Evolutionary conservation across 2,329 filamentous ascomycete genomes (phyloP).

Genomic region (Ophiostoma ips): DNA sequence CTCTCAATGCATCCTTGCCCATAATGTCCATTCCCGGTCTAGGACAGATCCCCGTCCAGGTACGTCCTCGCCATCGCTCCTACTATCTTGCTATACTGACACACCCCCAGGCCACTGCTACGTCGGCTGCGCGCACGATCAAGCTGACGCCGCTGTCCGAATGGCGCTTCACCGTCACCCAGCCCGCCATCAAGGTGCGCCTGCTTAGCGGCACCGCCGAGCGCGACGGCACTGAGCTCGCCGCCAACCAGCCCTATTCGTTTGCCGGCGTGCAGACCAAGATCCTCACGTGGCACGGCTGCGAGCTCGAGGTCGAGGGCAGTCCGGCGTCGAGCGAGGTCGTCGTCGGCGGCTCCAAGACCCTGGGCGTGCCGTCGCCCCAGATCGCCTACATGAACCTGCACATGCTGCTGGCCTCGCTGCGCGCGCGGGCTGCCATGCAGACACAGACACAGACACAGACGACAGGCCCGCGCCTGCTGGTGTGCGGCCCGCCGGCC

Average conservation of each 20-base stretch:
- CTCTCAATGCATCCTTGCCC: neutral
- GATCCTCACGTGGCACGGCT: conserved; percentile 86
- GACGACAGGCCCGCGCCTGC: conserved; percentile 58
- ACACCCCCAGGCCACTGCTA: conserved; percentile 16
- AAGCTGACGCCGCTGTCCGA: conserved; percentile 52
- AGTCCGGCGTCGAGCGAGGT: conserved; percentile 47
- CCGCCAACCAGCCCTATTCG: conserved; percentile 62
- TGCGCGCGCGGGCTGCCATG: conserved; percentile 50
- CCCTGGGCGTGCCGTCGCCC: conserved; percentile 36
- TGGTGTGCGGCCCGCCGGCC: conserved; percentile 66
- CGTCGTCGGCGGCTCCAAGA: conserved; percentile 28
- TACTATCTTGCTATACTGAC: neutral
- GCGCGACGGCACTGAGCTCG: conserved; percentile 89
- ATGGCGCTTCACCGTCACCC: conserved; percentile 64
- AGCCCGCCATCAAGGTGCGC: conserved; percentile 35
- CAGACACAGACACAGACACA: conserved; percentile 21
- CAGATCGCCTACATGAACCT: conserved; percentile 71
- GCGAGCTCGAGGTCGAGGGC: conserved; percentile 64
- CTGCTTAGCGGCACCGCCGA: conserved; percentile 75
- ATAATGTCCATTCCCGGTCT: conserved; percentile 61
- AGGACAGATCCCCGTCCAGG: conserved; percentile 50
- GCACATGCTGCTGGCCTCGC: conserved; percentile 69
- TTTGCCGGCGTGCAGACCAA: conserved; percentile 75
- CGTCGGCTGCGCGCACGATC: conserved; percentile 31
- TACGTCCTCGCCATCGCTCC: conserved; percentile 16